Evolutionary conservation across 1,284 basidiomycete genomes (phyloP), one percentile per base, ranked within the genome.

Genomic region (Boletus sp.): DNA sequence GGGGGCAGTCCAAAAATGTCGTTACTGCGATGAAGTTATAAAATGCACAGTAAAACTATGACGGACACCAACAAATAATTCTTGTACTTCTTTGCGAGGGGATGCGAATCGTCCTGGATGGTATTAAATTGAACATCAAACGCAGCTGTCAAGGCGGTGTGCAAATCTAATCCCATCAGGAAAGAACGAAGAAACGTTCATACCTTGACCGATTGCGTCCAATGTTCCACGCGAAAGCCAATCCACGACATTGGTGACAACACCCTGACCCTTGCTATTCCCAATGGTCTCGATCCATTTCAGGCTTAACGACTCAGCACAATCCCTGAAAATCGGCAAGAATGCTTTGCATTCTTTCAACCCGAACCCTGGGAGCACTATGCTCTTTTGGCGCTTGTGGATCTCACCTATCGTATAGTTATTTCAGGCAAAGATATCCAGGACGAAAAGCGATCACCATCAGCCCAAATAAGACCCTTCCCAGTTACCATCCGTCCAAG

Each of bases 201-300:
- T 48, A 74, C 74, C 71, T 53, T 69, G 66, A n/a, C 72, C 74
- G n/a, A 76, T 69, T 8, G 70, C 66, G 59, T 76, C 75, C 25
- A 77, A 50, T 2, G 71, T 65, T 5, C 69, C 70, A 8, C 68
- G 65, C 33, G 71, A 69, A 13, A 67, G 35, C 69, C 72, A 74
- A 4, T 51, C 22, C 12, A 65, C 54, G 12, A 74, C 51, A 49
- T 82, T 67, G 10, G 77, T 50, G 19, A 73, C 62, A 14, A 50
- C 53, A 1, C 65, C 57, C 2, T 64, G 55, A 5, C 61, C 59
- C 0, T 56, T 44, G 7, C 52, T 52, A 13, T 53, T 56, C 4
- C 52, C 54, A 19, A 75, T 57, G 6, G 63, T 52, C 22, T 77
- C 72, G 41, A 64, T 69, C 77, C 75, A 78, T 57, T 69, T 69